Percentiles rank a stretch among this genome's conserved stretches.
Evolutionary conservation across 148 eudicot genomes (phyloP).

Genomic region (Suaeda aralocaspica): DNA sequence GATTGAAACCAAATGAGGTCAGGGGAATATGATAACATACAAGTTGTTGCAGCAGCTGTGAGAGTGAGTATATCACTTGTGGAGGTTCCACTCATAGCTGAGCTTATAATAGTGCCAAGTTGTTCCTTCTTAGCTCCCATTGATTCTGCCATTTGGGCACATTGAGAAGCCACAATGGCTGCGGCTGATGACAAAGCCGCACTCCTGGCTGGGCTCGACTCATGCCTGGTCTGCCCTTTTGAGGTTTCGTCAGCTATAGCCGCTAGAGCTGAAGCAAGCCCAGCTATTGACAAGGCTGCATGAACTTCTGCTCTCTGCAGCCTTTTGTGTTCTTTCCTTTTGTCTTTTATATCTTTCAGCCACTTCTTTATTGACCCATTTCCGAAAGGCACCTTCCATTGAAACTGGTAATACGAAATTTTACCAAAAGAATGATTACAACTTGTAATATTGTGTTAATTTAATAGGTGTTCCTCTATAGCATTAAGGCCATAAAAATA

Average conservation of each 20-base stretch:
- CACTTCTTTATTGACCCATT: slow-evolving; percentile 71
- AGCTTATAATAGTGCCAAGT: slow-evolving; percentile 51
- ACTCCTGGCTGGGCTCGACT: slow-evolving; percentile 38
- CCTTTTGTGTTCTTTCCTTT: slow-evolving; percentile 76
- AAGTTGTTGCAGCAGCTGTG: slow-evolving; percentile 89
- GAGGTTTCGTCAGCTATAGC: slow-evolving; percentile 74
- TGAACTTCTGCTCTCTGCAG: slow-evolving; percentile 90
- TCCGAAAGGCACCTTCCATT: slow-evolving; percentile 75
- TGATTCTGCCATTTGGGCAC: slow-evolving; percentile 76
- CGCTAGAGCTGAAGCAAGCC: slow-evolving; percentile 90
- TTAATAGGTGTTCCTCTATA: too few relatives aligned
- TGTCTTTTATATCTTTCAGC: slow-evolving; percentile 73
- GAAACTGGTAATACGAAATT: slow-evolving; percentile 31
- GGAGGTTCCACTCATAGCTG: slow-evolving; percentile 71
- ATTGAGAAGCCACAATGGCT: slow-evolving; percentile 85
- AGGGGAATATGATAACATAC: slow-evolving; percentile 28
- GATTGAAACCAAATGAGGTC: not conserved
- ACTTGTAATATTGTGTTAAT: too few relatives aligned
- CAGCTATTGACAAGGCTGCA: slow-evolving; percentile 91
- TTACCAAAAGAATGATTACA: not conserved
- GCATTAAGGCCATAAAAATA: too few relatives aligned
- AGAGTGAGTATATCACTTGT: slow-evolving; percentile 75
- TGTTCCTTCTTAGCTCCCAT: slow-evolving; percentile 83
- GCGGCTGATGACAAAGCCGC: slow-evolving; percentile 82
- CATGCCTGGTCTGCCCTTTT: slow-evolving; percentile 27